phyloP scores from a whole-genome alignment of 129 eudicot species.

The Arctium minus region DNA sequence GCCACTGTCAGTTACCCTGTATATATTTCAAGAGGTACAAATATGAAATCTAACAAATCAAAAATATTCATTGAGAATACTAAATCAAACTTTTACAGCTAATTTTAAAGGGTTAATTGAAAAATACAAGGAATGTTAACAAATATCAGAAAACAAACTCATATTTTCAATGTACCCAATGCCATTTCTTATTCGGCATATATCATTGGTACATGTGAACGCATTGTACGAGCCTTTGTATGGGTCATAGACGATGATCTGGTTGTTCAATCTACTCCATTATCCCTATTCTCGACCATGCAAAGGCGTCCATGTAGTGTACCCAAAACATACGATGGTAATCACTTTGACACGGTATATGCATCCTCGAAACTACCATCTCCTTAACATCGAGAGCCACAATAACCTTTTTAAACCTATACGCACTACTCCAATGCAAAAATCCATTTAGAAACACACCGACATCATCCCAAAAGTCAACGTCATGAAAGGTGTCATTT shows the following conservation, averaged over 20 bases:
- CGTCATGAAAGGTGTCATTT: background rate
- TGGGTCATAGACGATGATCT: constrained; percentile 5
- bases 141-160: background rate
- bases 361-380: constrained; percentile 1
- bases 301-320: constrained; percentile 5
- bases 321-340: background rate
- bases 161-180: background rate
- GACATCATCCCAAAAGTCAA: background rate
- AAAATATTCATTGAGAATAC: too few species aligned
- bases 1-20: too few species aligned
- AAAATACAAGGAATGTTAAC: background rate
- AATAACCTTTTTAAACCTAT: background rate
- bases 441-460: constrained; percentile 14
- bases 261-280: background rate
- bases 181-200: background rate
- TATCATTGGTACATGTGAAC: background rate
- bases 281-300: background rate
- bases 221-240: background rate
- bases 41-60: too few species aligned
- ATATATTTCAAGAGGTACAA: too few species aligned
- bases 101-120: too few species aligned
- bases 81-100: too few species aligned
- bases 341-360: background rate
- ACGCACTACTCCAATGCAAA: background rate
- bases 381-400: background rate